These are phyloP conservation scores for Arachis monticola DNA, from an alignment of 331 rosid species.

Conservation along the genomic window DNA sequence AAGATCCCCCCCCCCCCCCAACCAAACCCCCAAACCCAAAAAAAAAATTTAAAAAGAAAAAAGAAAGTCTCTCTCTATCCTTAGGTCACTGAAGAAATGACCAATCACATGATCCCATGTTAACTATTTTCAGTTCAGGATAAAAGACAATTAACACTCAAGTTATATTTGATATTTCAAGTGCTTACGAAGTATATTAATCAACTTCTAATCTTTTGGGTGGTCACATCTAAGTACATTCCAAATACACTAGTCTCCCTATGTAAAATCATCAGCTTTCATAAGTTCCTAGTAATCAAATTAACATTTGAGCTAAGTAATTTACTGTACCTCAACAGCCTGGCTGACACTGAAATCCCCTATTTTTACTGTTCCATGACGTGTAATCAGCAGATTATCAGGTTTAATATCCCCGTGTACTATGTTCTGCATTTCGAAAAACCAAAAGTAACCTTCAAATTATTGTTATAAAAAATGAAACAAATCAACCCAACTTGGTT, in stretches of 20 bases:
- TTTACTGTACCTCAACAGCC: slow-evolving; percentile 84
- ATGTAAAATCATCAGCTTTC: slow-evolving; percentile 15
- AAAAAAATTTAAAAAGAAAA: too few relatives aligned
- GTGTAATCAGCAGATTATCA: slow-evolving; percentile 85
- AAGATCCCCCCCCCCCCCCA: not conserved
- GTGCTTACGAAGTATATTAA: not conserved
- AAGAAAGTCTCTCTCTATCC: not conserved
- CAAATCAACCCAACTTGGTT: too few relatives aligned
- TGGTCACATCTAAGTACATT: not conserved
- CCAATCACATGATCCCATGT: slow-evolving; percentile 21
- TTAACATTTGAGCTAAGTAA: slow-evolving; percentile 23
- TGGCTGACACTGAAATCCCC: slow-evolving; percentile 94
- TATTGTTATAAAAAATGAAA: too few relatives aligned
- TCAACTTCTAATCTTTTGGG: not conserved
- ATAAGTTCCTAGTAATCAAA: slow-evolving; percentile 30
- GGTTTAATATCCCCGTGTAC: slow-evolving; percentile 98
- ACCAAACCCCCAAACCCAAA: too few relatives aligned
- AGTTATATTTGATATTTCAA: slow-evolving; percentile 2
- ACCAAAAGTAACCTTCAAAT: not conserved
- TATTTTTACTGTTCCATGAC: slow-evolving; percentile 76
- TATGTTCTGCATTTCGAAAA: slow-evolving; percentile 69
- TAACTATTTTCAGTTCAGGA: not conserved
- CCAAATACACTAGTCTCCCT: not conserved
- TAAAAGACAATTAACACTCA: not conserved
- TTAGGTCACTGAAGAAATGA: not conserved